Evolutionary conservation across 2,329 filamentous ascomycete genomes (phyloP).

Genomic region (Verticillium nubilum): DNA sequence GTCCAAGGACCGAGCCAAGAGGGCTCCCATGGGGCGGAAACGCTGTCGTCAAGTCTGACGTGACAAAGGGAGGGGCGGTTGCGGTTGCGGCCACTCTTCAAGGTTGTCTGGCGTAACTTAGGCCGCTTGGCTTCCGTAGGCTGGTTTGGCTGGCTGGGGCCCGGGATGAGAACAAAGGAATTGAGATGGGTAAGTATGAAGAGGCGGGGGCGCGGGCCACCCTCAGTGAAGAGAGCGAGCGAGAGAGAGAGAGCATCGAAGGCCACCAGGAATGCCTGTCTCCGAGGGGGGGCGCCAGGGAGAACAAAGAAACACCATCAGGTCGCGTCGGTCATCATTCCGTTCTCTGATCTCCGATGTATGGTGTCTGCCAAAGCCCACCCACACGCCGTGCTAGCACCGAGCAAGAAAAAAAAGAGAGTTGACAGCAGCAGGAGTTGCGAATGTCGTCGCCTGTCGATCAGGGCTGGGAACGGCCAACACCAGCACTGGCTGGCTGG

Average conservation of each 20-base stretch:
- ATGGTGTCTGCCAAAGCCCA: neutral
- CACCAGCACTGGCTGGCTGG: neutral
- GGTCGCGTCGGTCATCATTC: neutral
- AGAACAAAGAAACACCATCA: conserved; percentile 1
- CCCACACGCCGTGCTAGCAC: neutral
- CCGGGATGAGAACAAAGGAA: neutral
- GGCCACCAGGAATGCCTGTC: neutral
- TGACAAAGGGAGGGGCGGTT: neutral
- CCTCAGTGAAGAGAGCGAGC: too few relatives aligned
- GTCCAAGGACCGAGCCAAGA: neutral
- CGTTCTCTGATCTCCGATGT: neutral
- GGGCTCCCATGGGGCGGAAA: neutral
- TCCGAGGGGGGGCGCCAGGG: neutral
- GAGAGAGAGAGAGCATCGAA: too few relatives aligned
- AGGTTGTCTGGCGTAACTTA: neutral
- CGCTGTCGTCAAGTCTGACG: neutral
- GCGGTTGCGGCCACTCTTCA: neutral
- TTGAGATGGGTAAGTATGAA: neutral
- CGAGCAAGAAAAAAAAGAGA: neutral
- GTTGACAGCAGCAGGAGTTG: too few relatives aligned
- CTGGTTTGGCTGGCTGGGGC: neutral
- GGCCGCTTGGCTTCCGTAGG: neutral
- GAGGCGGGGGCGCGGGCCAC: neutral
- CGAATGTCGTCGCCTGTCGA: neutral
- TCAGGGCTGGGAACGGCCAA: neutral